A percentile compares a stretch with the other conserved stretches of the same genome.
Conservation (phyloP, 2,329 filamentous ascomycete species). For the Cladosporium oxysporum region DNA sequence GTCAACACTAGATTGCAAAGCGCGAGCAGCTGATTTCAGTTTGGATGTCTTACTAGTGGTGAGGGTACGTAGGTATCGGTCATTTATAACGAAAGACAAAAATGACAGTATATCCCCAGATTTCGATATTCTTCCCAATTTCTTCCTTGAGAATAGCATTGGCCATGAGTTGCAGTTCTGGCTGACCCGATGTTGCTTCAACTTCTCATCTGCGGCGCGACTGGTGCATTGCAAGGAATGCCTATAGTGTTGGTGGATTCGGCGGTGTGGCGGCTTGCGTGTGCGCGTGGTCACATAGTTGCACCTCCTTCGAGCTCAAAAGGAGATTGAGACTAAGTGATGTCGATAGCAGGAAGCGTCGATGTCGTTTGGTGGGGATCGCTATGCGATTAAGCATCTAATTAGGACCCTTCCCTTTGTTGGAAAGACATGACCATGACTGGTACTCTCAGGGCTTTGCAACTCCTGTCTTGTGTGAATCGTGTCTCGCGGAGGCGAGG, state of each 20-base stretch:
- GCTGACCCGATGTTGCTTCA: neutral
- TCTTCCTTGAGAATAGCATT: neutral
- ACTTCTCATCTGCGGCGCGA: neutral
- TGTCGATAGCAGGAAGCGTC: neutral
- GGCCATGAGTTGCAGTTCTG: neutral
- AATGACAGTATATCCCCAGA: neutral
- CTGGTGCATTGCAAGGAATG: neutral
- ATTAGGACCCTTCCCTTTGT: neutral
- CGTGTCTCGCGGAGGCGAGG: neutral
- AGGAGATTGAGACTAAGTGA: neutral
- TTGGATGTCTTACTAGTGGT: conserved; percentile 8
- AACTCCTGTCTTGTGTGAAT: neutral
- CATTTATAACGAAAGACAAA: conserved; percentile 7
- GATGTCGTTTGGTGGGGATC: neutral
- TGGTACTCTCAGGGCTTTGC: neutral
- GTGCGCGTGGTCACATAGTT: neutral
- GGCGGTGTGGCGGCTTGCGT: neutral
- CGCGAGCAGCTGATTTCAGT: neutral
- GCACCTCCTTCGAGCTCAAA: neutral
- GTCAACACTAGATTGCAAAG: conserved; percentile 8
- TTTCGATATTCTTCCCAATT: neutral
- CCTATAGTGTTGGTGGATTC: neutral
- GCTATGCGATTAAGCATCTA: neutral
- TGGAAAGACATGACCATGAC: neutral
- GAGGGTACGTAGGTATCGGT: neutral